Conservation (phyloP, 106 monocot genomes). For the Allium sativum region DNA sequence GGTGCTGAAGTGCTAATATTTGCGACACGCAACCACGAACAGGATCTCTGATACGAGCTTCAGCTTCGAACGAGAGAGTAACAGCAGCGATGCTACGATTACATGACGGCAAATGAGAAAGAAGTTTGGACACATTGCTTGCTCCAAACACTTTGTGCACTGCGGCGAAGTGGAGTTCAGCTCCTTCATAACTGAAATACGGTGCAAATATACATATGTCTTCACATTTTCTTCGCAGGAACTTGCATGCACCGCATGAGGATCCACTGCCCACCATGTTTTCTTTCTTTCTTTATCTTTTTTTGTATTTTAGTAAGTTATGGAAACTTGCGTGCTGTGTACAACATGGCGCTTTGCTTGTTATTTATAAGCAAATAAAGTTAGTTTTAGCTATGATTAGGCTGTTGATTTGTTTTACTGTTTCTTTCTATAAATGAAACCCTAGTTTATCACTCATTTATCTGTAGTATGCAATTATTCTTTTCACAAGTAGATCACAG, state of each 20-base stretch:
- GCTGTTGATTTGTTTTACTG: too few species aligned
- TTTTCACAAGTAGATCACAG: too few species aligned
- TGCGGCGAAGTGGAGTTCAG: slow-evolving; percentile 13
- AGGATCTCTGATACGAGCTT: slow-evolving; percentile 10
- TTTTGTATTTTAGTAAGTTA: background rate
- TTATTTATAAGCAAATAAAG: background rate
- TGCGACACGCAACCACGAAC: slow-evolving; percentile 14
- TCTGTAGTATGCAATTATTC: too few species aligned
- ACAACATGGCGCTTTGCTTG: background rate
- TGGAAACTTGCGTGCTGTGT: background rate
- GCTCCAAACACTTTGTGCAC: slow-evolving; percentile 21
- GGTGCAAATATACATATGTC: slow-evolving; percentile 15
- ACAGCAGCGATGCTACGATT: slow-evolving; percentile 8
- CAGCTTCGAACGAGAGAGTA: slow-evolving; percentile 13
- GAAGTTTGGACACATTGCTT: slow-evolving; percentile 19
- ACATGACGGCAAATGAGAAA: slow-evolving; percentile 6
- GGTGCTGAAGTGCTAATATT: slow-evolving; percentile 11
- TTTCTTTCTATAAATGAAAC: too few species aligned
- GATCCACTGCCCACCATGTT: slow-evolving; percentile 6
- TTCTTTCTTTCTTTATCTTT: too few species aligned
- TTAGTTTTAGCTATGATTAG: too few species aligned
- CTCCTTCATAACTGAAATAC: slow-evolving; percentile 14
- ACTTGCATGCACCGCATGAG: slow-evolving; percentile 21
- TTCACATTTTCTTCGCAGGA: slow-evolving; percentile 17
- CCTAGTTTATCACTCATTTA: too few species aligned